phyloP scores from a whole-genome alignment of 164 flowering plant species.

The Chimonanthus praecox region DNA sequence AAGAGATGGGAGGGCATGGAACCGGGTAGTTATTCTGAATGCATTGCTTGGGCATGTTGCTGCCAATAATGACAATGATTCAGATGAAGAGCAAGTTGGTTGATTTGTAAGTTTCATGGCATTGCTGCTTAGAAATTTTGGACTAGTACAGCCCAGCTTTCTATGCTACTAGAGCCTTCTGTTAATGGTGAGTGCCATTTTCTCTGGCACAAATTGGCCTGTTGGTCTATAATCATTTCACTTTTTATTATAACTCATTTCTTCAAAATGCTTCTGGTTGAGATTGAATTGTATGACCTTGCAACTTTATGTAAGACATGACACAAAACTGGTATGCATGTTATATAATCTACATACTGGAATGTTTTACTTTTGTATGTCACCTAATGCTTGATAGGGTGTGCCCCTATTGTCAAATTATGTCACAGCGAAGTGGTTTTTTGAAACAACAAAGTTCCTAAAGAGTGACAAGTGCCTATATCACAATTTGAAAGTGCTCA shows the following conservation, averaged over 20 bases:
- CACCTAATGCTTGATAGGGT: no score
- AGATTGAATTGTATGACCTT: neutral
- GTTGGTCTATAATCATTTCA: neutral
- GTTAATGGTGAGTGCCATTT: neutral
- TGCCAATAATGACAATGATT: constrained; percentile 5
- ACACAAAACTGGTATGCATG: no score
- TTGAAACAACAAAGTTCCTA: no score
- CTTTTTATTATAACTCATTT: no score
- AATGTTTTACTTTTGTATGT: no score
- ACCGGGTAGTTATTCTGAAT: constrained; percentile 8
- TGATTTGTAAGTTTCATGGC: neutral
- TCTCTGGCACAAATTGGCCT: neutral
- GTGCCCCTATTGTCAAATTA: no score
- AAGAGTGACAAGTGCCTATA: no score
- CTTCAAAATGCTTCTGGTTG: neutral
- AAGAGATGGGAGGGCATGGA: constrained; percentile 4
- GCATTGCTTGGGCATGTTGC: constrained; percentile 24
- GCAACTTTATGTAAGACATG: no score
- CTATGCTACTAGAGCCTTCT: neutral
- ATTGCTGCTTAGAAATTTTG: neutral
- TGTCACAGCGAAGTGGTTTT: no score
- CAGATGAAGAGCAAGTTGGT: constrained; percentile 26
- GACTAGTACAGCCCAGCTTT: neutral
- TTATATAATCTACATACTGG: no score
- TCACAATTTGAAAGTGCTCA: no score